A percentile compares a stretch with the other conserved stretches of the same genome.
These are phyloP conservation scores for Basipetospora sp. DNA, from an alignment of 2,329 filamentous ascomycete species.

Conservation along the genomic window DNA sequence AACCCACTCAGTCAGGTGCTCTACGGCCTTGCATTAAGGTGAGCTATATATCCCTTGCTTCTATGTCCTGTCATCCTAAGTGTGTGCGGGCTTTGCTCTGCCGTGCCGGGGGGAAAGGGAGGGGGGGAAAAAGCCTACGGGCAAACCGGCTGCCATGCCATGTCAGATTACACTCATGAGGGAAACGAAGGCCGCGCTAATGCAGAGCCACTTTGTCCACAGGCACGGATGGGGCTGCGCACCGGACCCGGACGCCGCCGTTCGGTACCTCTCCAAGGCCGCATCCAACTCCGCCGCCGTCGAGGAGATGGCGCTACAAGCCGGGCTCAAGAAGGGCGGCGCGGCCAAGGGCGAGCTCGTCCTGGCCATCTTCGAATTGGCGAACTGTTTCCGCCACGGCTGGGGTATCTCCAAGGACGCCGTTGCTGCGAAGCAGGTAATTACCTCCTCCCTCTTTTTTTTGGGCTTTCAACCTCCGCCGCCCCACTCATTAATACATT, in stretches of 20 bases:
- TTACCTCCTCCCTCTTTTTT: no score
- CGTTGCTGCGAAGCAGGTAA: constrained; percentile 65
- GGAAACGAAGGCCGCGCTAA: no score
- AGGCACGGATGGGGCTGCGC: constrained; percentile 89
- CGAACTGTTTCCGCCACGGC: constrained; percentile 81
- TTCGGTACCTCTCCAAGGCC: constrained; percentile 74
- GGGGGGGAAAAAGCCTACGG: neutral
- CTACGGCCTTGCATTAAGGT: constrained; percentile 82
- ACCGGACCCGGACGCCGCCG: constrained; percentile 55
- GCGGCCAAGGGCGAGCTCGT: constrained; percentile 92
- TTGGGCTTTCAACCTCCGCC: neutral
- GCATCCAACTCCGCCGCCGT: constrained; percentile 80
- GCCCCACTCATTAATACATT: no score
- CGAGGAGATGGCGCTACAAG: constrained; percentile 69
- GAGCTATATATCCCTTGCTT: constrained; percentile 17
- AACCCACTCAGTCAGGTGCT: constrained; percentile 91
- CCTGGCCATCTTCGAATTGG: constrained; percentile 88
- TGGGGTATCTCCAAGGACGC: constrained; percentile 85
- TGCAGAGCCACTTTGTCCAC: constrained; percentile 10
- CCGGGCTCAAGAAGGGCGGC: constrained; percentile 83
- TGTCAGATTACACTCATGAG: no score
- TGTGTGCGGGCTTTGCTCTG: no score
- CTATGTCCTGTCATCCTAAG: neutral
- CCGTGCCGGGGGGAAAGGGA: neutral
- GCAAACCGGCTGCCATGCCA: no score